Evolutionary conservation across 768 basidiomycete genomes (phyloP), one percentile per base, ranked within the genome.

Genomic region (Termitomyces sp.): DNA sequence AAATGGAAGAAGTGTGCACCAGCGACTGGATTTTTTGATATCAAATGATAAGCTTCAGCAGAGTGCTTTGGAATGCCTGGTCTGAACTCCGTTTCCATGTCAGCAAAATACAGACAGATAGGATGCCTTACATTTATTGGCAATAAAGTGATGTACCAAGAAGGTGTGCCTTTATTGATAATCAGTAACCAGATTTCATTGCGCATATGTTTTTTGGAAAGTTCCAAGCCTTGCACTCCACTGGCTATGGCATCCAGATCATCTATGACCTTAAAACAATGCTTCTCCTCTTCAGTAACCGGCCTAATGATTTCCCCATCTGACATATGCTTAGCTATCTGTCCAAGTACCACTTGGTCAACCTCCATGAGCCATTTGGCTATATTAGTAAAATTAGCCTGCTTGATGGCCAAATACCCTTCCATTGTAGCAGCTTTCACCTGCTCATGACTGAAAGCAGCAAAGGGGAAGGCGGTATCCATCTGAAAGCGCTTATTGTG

Each of bases 391-490:
- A 69, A 45, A 70, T 44, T 6, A 78, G 69, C 57, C 16, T 64
- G 67, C 45, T 76, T 64, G 1, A 72, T 66, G 1, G 73, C n/a
- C 1, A 76, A 46, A 53, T 66, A 76, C 3, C 75, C 69, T 5
- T 69, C 71, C 0, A 57, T 67, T 0, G 69, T 64, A 3, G 70
- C 66, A 1, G 57, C 60, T 48, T 72, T 74, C 6, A 81, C 69
- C 48, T 80, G 80, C 22, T 72, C 61, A 51, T 81, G 76, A 54
- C 74, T 79, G 53, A 79, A 80, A 0, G 71, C 73, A 12, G 79
- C 63, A n/a, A 80, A 71, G 0, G 76, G 68, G 61, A 78, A 82
- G 39, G 69, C 65, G 2, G 28, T 28, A 4, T 28, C 28, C 28
- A 2, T 28, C 28, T 28, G 28, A 28, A 28, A 28, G 28, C 71